Evolutionary conservation across 1,284 basidiomycete species (phyloP), one percentile per base, ranked within the genome.

Genomic region (Marasmius fiardii): DNA sequence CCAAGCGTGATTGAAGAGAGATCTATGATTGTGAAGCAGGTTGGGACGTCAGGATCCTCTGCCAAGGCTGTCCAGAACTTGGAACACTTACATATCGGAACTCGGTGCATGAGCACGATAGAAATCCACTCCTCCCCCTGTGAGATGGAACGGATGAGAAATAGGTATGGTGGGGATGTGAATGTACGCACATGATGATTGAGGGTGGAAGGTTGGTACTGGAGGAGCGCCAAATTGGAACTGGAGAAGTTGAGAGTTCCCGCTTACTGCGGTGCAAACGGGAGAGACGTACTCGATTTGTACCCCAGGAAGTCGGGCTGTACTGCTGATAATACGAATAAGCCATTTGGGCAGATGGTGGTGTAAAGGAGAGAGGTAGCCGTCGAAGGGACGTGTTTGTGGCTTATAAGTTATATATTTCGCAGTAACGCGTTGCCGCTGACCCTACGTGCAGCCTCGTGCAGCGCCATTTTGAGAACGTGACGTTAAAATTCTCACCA

Each of bases 1-100:
- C 77, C 79, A 81, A 1, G 81, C 79, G 61, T 82, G 74, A 63
- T 85, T 73, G 63, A 80, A 88, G 16, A 85, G 67, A 43, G 76
- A 74, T 48, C 82, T 85, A 60, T 59, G 47, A 43, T 60, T 55
- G 58, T 37, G 12, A 2, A n/a, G n/a, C 2, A 5, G 35, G 39
- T 18, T n/a, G n/a, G 39, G 16, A 14, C 2, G 1, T n/a, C 7
- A 49, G 58, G 57, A 34, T 62, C 51, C 28, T 59, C 59, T 41
- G 47, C 47, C 28, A 4, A 52, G 54, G 54, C 59, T 51, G 56
- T 55, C 59, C 57, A 63, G 47, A 49, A 54, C 51, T 52, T 60
- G 41, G 43, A 56, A 58, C 58, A 71, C 82, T 75, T 67, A 86
- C 83, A 77, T 74, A 67, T 86, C 82, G 49, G 77, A 71, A 61